Evolutionary conservation across 768 basidiomycete species (phyloP).

Genomic region (Coprinellus micaceus): DNA sequence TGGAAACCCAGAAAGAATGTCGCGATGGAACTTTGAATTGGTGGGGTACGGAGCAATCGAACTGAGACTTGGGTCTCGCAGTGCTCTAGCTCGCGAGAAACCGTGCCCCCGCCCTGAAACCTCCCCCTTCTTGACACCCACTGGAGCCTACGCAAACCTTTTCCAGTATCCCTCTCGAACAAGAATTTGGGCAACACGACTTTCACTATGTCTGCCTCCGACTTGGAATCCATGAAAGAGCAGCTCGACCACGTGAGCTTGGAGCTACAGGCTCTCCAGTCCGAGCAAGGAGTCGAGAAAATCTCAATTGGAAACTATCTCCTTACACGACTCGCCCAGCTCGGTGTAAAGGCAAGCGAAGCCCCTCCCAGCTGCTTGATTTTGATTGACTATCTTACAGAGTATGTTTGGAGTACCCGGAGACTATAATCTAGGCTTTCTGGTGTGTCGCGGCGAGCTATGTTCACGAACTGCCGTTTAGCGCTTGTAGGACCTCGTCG

Average conservation of each 20-base stretch:
- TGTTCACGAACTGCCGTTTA: background rate
- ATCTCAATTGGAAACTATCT: constrained; percentile 60
- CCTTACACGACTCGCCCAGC: constrained; percentile 57
- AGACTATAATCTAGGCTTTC: constrained; percentile 77
- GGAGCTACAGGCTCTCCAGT: constrained; percentile 41
- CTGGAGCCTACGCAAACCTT: too few relatives aligned
- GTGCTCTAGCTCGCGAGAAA: too few relatives aligned
- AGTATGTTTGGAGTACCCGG: constrained; percentile 79
- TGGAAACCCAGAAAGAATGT: too few relatives aligned
- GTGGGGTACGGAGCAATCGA: too few relatives aligned
- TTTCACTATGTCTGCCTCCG: background rate
- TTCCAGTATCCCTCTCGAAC: too few relatives aligned
- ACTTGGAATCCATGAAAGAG: constrained; percentile 18
- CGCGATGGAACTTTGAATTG: too few relatives aligned
- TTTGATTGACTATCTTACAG: background rate
- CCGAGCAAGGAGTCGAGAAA: constrained; percentile 34
- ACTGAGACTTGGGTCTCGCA: too few relatives aligned
- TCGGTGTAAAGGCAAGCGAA: constrained; percentile 53
- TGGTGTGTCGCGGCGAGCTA: constrained; percentile 31
- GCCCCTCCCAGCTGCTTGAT: background rate
- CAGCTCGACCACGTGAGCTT: constrained; percentile 39
- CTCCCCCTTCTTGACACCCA: too few relatives aligned
- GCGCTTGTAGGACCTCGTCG: constrained; percentile 64
- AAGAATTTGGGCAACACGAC: too few relatives aligned
- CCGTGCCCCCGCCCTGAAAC: too few relatives aligned